Conservation (phyloP, 1,284 basidiomycete species). For the Microbotryomycetes sp. region DNA sequence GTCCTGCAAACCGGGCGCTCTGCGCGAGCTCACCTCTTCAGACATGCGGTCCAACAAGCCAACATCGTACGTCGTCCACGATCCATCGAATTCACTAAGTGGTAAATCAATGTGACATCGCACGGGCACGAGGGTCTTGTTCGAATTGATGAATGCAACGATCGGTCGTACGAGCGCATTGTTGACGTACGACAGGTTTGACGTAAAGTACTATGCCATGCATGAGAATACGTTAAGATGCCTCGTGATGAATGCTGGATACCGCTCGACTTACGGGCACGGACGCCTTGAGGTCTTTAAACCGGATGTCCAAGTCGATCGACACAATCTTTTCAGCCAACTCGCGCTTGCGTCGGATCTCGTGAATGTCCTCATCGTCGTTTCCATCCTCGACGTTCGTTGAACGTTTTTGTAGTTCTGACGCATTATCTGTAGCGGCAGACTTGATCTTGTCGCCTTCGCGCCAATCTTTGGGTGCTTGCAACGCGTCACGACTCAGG, state of each 20-base stretch:
- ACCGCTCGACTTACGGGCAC: conserved; percentile 53
- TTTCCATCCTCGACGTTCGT: conserved; percentile 43
- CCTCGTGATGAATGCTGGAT: not conserved
- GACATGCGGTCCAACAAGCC: conserved; percentile 75
- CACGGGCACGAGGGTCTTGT: conserved; percentile 84
- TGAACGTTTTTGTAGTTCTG: conserved; percentile 23
- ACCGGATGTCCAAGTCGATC: conserved; percentile 89
- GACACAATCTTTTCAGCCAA: conserved; percentile 45
- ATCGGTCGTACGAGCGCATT: conserved; percentile 94
- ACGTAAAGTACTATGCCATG: conserved; percentile 56
- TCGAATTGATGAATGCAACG: conserved; percentile 97
- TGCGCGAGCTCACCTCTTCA: conserved; percentile 50
- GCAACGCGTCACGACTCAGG: conserved; percentile 22
- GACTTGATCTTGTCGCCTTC: conserved; percentile 12
- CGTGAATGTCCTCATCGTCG: conserved; percentile 35
- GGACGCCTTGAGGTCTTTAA: conserved; percentile 91
- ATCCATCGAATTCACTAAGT: conserved; percentile 72
- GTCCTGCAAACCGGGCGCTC: not conserved
- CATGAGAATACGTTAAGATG: not conserved
- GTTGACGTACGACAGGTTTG: conserved; percentile 81
- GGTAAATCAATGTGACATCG: conserved; percentile 76
- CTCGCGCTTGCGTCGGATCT: conserved; percentile 12
- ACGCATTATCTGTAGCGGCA: not conserved
- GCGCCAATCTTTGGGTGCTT: conserved; percentile 21
- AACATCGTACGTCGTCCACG: conserved; percentile 57